phyloP scores from a whole-genome alignment of 208 protist species.

The Trypanosoma vivax region DNA sequence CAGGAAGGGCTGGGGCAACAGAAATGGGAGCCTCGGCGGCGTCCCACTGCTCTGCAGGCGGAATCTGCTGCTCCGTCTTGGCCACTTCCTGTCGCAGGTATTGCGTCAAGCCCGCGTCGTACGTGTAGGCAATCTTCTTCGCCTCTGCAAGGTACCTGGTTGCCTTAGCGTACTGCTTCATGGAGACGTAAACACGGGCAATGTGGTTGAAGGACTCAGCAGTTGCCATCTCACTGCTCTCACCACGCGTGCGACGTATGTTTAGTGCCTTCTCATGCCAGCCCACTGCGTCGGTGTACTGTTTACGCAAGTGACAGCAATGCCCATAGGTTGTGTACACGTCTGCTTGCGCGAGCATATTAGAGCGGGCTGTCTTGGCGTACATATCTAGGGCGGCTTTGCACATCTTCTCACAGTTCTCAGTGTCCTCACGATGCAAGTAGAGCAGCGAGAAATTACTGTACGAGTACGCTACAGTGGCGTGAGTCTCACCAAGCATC shows the following conservation, averaged over 20 bases:
- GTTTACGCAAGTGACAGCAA: slow-evolving; percentile 56
- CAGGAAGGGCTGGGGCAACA: slow-evolving; percentile 4
- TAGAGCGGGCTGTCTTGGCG: slow-evolving; percentile 73
- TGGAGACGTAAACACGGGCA: slow-evolving; percentile 57
- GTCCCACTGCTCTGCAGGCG: slow-evolving; percentile 68
- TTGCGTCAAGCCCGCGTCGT: slow-evolving; percentile 63
- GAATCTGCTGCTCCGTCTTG: slow-evolving; percentile 75
- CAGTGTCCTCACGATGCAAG: slow-evolving; percentile 60
- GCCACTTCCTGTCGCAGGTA: slow-evolving; percentile 62
- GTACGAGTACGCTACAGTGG: slow-evolving; percentile 87
- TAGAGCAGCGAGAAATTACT: slow-evolving; percentile 84
- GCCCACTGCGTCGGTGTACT: slow-evolving; percentile 40
- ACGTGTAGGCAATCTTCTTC: slow-evolving; percentile 64
- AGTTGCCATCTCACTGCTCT: slow-evolving; percentile 64
- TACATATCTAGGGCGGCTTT: slow-evolving; percentile 76
- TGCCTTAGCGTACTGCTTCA: slow-evolving; percentile 70
- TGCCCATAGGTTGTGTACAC: slow-evolving; percentile 79
- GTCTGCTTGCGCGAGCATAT: slow-evolving; percentile 81
- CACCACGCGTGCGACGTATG: slow-evolving; percentile 75
- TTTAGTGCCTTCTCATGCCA: slow-evolving; percentile 86
- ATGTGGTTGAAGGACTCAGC: slow-evolving; percentile 86
- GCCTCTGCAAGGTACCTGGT: slow-evolving; percentile 56
- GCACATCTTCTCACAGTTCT: slow-evolving; percentile 77
- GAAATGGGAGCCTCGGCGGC: slow-evolving; percentile 36
- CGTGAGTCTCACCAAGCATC: slow-evolving; percentile 82